These are phyloP conservation scores for Leishmania major DNA, from an alignment of 208 protist genomes.

Conservation along the genomic window DNA sequence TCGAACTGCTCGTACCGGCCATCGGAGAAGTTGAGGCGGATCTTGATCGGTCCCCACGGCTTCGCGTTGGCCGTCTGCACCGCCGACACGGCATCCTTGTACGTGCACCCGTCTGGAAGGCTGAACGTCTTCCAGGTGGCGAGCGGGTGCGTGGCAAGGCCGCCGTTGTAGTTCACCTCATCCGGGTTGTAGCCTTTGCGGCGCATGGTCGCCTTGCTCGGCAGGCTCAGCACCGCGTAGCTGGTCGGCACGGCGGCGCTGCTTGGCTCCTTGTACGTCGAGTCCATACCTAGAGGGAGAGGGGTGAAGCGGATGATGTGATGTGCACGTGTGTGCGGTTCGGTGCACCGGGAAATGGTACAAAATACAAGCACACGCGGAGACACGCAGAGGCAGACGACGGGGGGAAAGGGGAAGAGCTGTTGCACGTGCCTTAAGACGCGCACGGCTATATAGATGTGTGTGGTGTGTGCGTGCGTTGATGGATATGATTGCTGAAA, in stretches of 20 bases:
- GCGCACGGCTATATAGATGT: not conserved
- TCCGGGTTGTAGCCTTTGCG: conserved; percentile 76
- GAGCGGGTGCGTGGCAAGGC: conserved; percentile 68
- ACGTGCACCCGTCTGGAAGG: conserved; percentile 53
- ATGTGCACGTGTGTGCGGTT: not conserved
- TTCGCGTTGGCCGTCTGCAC: conserved; percentile 74
- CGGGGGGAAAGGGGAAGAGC: not conserved
- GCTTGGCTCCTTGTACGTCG: conserved; percentile 49
- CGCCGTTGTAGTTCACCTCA: conserved; percentile 50
- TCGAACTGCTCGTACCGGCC: conserved; percentile 71
- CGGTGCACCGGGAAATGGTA: not conserved
- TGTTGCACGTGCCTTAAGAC: not conserved
- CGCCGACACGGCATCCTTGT: conserved; percentile 70
- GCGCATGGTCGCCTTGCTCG: conserved; percentile 64
- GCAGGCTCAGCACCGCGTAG: conserved; percentile 74
- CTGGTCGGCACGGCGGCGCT: conserved; percentile 58
- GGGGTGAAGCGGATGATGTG: not conserved
- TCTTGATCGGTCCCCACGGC: conserved; percentile 76
- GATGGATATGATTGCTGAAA: not conserved
- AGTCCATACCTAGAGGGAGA: conserved; percentile 36
- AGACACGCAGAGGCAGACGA: not conserved
- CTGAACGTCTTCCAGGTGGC: conserved; percentile 69
- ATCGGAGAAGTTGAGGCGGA: conserved; percentile 77
- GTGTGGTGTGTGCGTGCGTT: not conserved
- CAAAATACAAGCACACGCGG: not conserved